A percentile compares a stretch with the other conserved stretches of the same genome.
Conservation (phyloP, 257 asterid species). For the Ilex aquifolium region DNA sequence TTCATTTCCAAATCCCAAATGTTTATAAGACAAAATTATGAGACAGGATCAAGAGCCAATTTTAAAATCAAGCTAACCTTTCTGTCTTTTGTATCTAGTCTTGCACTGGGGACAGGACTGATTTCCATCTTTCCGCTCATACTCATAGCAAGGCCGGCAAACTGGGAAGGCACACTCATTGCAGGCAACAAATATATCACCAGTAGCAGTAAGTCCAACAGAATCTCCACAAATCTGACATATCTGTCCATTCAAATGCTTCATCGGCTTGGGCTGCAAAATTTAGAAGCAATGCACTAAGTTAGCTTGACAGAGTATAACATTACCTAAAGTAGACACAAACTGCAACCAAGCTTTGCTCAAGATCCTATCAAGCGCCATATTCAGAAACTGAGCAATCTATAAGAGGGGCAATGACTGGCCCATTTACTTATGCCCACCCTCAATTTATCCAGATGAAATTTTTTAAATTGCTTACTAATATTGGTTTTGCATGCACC, state of each 20-base stretch:
- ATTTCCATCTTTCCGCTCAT: slow-evolving; percentile 87
- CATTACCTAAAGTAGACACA: not conserved
- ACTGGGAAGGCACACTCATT: slow-evolving; percentile 94
- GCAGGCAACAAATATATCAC: slow-evolving; percentile 86
- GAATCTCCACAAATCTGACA: slow-evolving; percentile 92
- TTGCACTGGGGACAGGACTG: slow-evolving; percentile 90
- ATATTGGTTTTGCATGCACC: too few species aligned
- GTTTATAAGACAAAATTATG: not conserved
- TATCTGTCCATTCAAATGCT: slow-evolving; percentile 60
- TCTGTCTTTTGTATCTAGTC: slow-evolving; percentile 82
- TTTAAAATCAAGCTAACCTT: slow-evolving; percentile 38
- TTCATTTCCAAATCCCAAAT: not conserved
- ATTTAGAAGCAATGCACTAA: slow-evolving; percentile 4
- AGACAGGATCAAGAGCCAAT: not conserved
- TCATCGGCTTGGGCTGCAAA: slow-evolving; percentile 67
- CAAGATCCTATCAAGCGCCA: too few species aligned
- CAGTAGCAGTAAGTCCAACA: slow-evolving; percentile 57
- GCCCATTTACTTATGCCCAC: not conserved
- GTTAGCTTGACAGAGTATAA: slow-evolving; percentile 12
- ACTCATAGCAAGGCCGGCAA: slow-evolving; percentile 89
- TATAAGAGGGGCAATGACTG: not conserved
- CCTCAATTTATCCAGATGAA: not conserved
- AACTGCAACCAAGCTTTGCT: not conserved
- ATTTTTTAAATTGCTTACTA: not conserved
- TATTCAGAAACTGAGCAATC: not conserved